Conservation (phyloP, 1,139 yeast genomes). For the Protomyces gravidus region DNA sequence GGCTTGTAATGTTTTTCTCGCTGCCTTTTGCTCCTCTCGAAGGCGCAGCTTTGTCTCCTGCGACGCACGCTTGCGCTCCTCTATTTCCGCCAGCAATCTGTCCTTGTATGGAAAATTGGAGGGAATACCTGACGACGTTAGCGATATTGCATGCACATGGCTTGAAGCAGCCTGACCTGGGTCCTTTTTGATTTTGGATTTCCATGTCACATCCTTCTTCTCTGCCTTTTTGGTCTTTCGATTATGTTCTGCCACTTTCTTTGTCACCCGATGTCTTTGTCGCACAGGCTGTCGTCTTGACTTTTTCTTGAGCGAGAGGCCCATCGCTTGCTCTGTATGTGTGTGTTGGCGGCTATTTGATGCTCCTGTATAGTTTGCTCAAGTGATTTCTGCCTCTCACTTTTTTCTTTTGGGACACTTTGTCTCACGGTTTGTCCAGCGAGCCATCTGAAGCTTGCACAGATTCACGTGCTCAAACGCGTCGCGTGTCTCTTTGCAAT, state of each 20-base stretch:
- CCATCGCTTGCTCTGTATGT: too few relatives aligned
- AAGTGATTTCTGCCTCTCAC: too few relatives aligned
- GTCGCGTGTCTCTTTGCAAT: too few relatives aligned
- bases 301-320: constrained; percentile 5
- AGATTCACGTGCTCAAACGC: too few relatives aligned
- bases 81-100: constrained; percentile 72
- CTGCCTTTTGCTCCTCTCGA: constrained; percentile 46
- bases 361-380: too few relatives aligned
- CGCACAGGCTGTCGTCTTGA: constrained; percentile 78
- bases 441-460: too few relatives aligned
- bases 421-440: too few relatives aligned
- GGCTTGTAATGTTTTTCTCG: constrained; percentile 41
- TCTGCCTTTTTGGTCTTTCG: constrained; percentile 76
- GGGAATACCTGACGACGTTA: constrained; percentile 52
- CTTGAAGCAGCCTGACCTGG: constrained; percentile 51
- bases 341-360: too few relatives aligned
- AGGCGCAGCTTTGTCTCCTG: constrained; percentile 56
- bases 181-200: constrained; percentile 72
- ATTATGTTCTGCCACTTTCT: constrained; percentile 87
- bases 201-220: constrained; percentile 92
- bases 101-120: constrained; percentile 91
- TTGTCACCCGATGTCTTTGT: constrained; percentile 91
- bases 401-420: too few relatives aligned
- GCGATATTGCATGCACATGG: neutral
- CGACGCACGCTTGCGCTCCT: constrained; percentile 60